These are phyloP conservation scores for Naganishia vishniacii DNA, from an alignment of 768 basidiomycete genomes.

Conservation along the genomic window DNA sequence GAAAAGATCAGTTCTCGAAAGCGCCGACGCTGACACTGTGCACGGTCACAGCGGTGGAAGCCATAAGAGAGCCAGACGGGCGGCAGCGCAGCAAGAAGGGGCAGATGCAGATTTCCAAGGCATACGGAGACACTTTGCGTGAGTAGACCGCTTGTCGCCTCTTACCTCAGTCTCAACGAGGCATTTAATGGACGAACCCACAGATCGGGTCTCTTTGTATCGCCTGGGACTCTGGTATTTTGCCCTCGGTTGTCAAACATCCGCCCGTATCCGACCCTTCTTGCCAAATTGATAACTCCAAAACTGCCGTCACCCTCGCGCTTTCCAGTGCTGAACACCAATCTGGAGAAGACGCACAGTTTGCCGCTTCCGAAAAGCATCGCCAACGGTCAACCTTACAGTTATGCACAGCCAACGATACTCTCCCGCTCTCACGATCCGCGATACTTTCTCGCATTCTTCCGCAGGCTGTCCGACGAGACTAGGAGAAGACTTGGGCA, in stretches of 20 bases:
- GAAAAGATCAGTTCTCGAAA: not conserved
- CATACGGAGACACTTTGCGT: constrained; percentile 14
- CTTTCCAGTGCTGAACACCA: not conserved
- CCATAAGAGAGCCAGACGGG: not conserved
- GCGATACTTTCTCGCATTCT: constrained; percentile 19
- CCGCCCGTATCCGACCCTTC: constrained; percentile 12
- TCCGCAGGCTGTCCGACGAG: constrained; percentile 10
- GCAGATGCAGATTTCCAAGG: not conserved
- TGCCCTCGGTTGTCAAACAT: constrained; percentile 12
- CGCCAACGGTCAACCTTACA: constrained; percentile 7
- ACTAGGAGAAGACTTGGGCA: not conserved
- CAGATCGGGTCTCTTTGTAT: constrained; percentile 18
- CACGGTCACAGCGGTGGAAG: not conserved
- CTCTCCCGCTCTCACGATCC: constrained; percentile 23
- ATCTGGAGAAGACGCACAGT: not conserved
- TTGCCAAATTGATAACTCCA: constrained; percentile 12
- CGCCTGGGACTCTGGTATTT: constrained; percentile 3
- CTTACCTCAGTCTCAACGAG: no score
- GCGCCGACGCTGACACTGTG: not conserved
- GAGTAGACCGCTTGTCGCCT: not conserved
- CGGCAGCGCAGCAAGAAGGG: not conserved
- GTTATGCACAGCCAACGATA: constrained; percentile 18
- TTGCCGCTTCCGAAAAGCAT: constrained; percentile 7
- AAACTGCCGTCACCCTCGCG: constrained; percentile 2
- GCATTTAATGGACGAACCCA: not conserved